phyloP scores from a whole-genome alignment of 495 filamentous ascomycete species.

The Talaromyces thailandensis region DNA sequence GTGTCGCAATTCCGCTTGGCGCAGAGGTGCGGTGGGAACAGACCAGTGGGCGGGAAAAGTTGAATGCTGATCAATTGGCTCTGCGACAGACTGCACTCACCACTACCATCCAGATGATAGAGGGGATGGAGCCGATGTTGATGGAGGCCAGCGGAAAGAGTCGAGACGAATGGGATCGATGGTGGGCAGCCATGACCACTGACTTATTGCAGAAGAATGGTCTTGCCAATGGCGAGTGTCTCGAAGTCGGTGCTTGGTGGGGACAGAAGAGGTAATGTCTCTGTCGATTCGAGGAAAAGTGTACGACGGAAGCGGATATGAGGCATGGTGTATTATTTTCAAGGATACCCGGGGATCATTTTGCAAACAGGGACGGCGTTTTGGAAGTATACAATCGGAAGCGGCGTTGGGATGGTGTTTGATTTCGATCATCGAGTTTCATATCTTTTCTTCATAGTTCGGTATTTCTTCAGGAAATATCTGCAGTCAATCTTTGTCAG shows the following conservation, averaged over 20 bases:
- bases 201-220: conserved; percentile 73
- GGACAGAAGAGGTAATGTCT: conserved; percentile 53
- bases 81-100: conserved; percentile 70
- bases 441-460: conserved; percentile 79
- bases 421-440: conserved; percentile 28
- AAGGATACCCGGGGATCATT: conserved; percentile 2
- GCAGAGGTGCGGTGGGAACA: conserved; percentile 77
- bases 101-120: conserved; percentile 80
- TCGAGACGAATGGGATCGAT: conserved; percentile 85
- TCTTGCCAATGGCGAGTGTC: conserved; percentile 74
- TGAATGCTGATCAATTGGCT: conserved; percentile 66
- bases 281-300: too few relatives aligned
- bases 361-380: background rate
- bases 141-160: conserved; percentile 77
- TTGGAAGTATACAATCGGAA: background rate
- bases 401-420: background rate
- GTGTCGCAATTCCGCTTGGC: conserved; percentile 78
- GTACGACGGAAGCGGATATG: background rate
- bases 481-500: conserved; percentile 37
- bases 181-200: conserved; percentile 79
- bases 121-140: conserved; percentile 75
- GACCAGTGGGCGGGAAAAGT: conserved; percentile 28
- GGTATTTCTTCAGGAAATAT: conserved; percentile 92
- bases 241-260: conserved; percentile 95
- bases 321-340: conserved; percentile 1